Base-by-base conservation (phyloP, 78 protist genomes). In the Dictyostelium intermedium region DNA sequence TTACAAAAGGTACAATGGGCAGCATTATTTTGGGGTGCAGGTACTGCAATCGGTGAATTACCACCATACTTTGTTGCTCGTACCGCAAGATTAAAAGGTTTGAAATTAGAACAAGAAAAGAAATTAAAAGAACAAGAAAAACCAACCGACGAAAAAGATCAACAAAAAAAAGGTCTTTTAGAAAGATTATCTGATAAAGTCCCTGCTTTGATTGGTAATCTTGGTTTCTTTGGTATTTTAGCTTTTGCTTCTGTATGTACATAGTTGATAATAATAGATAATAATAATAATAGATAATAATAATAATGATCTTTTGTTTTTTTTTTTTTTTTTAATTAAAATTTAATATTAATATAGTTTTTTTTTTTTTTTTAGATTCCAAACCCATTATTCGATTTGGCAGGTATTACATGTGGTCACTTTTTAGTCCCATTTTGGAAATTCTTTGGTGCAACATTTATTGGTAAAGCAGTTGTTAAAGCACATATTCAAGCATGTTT, bases 41-140 rank as follows among this genome's bases (percentile, higher is more conserved):
- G 98, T 60, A 97, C 98, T 0, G 98, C 98, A 30, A 84, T 97
- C 60, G 98, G 98, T 34, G 98, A 97, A 80, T 84, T 97, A 77
- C 98, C 98, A 66, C 98, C 98, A 20, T 97, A 97, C 79, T 86
- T 95, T 69, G 83, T 97, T 8, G 97, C 97, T 23, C 77, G 96
- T 35, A 89, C 87, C 5, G 97, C 92, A 25, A 39, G 93, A 53
- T 37, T 94, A 47, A 79, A 85, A 25, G 84, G 91, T 35, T 77
- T 82, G 70, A 56, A 70, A 53, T 77, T 96, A 41, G 95, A 93
- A 61, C 61, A 77, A 35, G 87, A 34, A 45, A 25, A 32, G 16
- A 92, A 66, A 37, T 41, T 84, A 47, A 37, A 82, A 32, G 66
- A 66, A 56, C 66, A 56, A 41, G n/a, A 32, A n/a, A 60, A 43